Evolutionary conservation across 2,329 filamentous ascomycete genomes (phyloP).

Genomic region (Paraphoma chrysanthemicola): DNA sequence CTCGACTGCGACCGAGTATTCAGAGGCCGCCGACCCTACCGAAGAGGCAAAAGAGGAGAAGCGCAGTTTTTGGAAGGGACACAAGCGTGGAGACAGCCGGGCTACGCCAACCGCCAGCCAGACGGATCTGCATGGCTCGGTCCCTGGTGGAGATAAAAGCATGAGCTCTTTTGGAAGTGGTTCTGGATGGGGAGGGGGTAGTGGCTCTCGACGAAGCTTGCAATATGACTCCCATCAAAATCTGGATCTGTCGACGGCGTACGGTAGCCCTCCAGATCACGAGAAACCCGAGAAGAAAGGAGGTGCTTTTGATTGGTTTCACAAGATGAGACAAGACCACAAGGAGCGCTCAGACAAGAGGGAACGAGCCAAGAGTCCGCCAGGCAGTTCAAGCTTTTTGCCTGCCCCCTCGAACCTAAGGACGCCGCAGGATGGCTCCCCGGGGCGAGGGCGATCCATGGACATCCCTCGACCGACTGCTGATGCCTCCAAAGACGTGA

Average conservation of each 20-base stretch:
- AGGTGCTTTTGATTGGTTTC: conserved; percentile 66
- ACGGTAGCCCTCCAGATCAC: conserved; percentile 37
- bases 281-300: conserved; percentile 62
- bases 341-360: conserved; percentile 62
- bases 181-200: conserved; percentile 33
- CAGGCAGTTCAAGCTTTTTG: conserved; percentile 37
- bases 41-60: conserved; percentile 67
- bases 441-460: conserved; percentile 32
- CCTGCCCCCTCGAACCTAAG: conserved; percentile 25
- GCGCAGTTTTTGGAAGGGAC: conserved; percentile 77
- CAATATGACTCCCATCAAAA: conserved; percentile 41
- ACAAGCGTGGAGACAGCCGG: conserved; percentile 45
- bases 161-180: conserved; percentile 49
- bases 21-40: conserved; percentile 74
- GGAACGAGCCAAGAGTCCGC: conserved; percentile 60
- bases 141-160: conserved; percentile 47
- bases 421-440: conserved; percentile 22
- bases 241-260: conserved; percentile 38
- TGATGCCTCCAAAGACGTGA: conserved; percentile 28
- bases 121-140: conserved; percentile 44
- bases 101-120: conserved; percentile 46
- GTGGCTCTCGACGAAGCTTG: conserved; percentile 34
- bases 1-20: conserved; percentile 75
- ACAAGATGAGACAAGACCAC: conserved; percentile 68
- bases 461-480: conserved; percentile 28